These are phyloP conservation scores for Fusarium veterinarium DNA, from an alignment of 2,329 filamentous ascomycete species.

Conservation along the genomic window DNA sequence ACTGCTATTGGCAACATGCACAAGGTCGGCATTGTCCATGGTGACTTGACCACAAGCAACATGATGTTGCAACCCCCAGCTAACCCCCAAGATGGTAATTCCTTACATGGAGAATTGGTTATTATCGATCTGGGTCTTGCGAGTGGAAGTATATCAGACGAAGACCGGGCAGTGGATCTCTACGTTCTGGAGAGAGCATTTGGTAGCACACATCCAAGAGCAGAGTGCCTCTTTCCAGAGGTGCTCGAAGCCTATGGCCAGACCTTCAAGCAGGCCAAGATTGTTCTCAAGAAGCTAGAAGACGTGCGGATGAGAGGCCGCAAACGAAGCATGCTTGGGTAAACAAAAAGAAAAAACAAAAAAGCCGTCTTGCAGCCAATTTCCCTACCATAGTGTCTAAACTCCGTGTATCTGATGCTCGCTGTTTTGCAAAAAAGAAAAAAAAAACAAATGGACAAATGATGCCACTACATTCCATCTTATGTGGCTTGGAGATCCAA, in stretches of 20 bases:
- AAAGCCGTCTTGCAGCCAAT: constrained; percentile 42
- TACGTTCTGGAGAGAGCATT: constrained; percentile 97
- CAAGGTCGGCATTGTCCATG: constrained; percentile 87
- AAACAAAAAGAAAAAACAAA: constrained; percentile 31
- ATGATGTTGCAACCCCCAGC: constrained; percentile 76
- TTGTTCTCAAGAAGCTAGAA: constrained; percentile 84
- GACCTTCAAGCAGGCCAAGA: constrained; percentile 78
- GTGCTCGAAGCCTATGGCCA: constrained; percentile 79
- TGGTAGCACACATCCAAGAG: constrained; percentile 90
- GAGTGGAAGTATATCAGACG: constrained; percentile 81
- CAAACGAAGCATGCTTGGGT: constrained; percentile 98
- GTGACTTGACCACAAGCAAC: constrained; percentile 97
- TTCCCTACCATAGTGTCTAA: constrained; percentile 42
- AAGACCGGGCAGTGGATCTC: constrained; percentile 94
- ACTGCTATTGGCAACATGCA: constrained; percentile 80
- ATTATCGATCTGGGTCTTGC: constrained; percentile 96
- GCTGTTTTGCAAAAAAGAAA: constrained; percentile 45
- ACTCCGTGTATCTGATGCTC: constrained; percentile 50
- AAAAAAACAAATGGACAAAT: constrained; percentile 36
- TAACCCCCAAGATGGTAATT: constrained; percentile 34
- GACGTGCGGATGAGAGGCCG: constrained; percentile 93
- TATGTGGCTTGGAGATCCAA: constrained; percentile 26
- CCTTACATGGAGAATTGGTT: constrained; percentile 78
- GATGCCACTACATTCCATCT: constrained; percentile 27
- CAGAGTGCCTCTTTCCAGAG: constrained; percentile 79